phyloP scores from a whole-genome alignment of 257 asterid species.

The Solanum megistacrolobum region DNA sequence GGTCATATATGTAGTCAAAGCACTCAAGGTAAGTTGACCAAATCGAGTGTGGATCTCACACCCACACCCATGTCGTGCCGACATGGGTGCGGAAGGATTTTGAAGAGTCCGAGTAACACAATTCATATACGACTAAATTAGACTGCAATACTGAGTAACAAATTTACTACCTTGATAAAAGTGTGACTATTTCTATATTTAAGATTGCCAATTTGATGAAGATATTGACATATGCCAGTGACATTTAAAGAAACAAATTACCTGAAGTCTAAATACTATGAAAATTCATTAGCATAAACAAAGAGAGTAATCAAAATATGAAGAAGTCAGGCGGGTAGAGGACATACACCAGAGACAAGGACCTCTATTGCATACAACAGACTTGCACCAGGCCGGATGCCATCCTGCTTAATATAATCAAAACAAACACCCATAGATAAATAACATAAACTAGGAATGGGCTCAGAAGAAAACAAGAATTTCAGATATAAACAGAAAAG shows the following conservation, averaged over 20 bases:
- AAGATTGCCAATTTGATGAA: background rate
- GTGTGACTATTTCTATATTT: background rate
- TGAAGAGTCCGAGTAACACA: background rate
- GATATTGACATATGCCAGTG: background rate
- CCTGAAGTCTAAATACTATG: background rate
- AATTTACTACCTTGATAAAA: background rate
- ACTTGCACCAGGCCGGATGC: constrained; percentile 79
- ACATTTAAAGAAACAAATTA: background rate
- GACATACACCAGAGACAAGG: constrained; percentile 88
- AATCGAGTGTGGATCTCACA: background rate
- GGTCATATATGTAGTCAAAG: background rate
- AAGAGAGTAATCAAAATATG: background rate
- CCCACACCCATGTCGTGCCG: background rate
- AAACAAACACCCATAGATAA: constrained; percentile 15
- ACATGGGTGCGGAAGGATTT: background rate
- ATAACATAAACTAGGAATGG: background rate
- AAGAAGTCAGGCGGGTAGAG: constrained; percentile 1
- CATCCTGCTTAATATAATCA: constrained; percentile 56
- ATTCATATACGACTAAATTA: background rate
- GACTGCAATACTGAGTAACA: background rate
- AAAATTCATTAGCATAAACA: background rate
- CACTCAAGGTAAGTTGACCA: background rate
- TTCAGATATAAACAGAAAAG: background rate
- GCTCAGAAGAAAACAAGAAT: background rate
- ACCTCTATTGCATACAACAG: constrained; percentile 85